Conservation (phyloP, 352 stramenopile species). For the Globisporangium echinulatum region DNA sequence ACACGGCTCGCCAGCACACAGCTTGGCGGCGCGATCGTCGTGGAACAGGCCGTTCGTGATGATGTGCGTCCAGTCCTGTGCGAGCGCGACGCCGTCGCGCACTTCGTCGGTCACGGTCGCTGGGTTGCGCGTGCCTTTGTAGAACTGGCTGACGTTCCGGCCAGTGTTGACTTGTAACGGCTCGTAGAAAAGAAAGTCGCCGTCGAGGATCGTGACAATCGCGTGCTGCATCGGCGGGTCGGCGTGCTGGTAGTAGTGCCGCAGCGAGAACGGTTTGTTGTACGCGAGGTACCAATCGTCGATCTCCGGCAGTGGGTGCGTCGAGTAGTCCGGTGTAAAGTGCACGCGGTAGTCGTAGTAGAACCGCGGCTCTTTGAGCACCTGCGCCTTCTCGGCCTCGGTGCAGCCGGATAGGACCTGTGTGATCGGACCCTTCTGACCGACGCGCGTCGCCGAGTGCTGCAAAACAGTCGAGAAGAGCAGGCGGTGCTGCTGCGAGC, state of each 20-base stretch:
- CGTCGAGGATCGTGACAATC: constrained; percentile 15
- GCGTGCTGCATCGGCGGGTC: constrained; percentile 33
- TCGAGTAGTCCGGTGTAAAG: constrained; percentile 40
- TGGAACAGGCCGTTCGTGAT: constrained; percentile 6
- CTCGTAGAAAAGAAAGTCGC: constrained; percentile 13
- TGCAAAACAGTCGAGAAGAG: constrained; percentile 39
- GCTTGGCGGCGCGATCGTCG: constrained; percentile 2
- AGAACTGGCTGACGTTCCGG: constrained; percentile 14
- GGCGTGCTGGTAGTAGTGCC: constrained; percentile 41
- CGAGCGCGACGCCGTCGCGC: constrained; percentile 17
- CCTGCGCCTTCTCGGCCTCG: constrained; percentile 17
- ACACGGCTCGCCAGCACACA: constrained; percentile 12
- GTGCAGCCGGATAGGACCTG: constrained; percentile 44
- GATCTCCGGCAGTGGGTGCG: constrained; percentile 25
- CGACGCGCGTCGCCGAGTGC: constrained; percentile 30
- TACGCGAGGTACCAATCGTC: constrained; percentile 41
- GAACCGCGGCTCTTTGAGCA: constrained; percentile 32
- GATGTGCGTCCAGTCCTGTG: constrained; percentile 16
- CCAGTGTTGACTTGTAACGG: constrained; percentile 24
- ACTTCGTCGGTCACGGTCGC: constrained; percentile 14
- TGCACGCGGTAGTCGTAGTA: constrained; percentile 51
- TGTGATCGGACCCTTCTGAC: constrained; percentile 41
- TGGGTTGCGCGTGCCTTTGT: constrained; percentile 12
- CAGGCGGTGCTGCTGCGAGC: constrained; percentile 28
- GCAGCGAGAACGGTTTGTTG: constrained; percentile 48